Percentiles rank a stretch among this genome's conserved stretches.
These are phyloP conservation scores for Plasmodium reichenowi DNA, from an alignment of 169 alveolate species.

Conservation along the genomic window DNA sequence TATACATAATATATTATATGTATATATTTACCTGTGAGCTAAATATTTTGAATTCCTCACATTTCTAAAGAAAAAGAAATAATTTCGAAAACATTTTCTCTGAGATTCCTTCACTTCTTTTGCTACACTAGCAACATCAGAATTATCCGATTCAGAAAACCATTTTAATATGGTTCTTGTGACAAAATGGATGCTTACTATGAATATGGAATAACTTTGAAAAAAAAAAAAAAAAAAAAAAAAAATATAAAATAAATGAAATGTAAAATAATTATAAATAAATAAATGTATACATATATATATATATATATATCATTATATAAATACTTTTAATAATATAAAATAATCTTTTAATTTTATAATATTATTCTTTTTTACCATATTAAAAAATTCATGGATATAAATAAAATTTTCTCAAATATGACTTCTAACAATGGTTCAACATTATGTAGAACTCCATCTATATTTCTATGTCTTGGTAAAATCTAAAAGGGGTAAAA, in stretches of 20 bases:
- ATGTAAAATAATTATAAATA: neutral
- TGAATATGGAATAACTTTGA: constrained; percentile 75
- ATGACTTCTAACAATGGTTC: constrained; percentile 81
- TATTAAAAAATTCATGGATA: constrained; percentile 82
- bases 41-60: constrained; percentile 71
- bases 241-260: constrained; percentile 5
- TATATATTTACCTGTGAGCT: constrained; percentile 74
- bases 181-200: constrained; percentile 63
- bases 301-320: neutral
- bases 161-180: constrained; percentile 71
- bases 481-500: constrained; percentile 31
- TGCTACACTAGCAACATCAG: constrained; percentile 40
- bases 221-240: constrained; percentile 37
- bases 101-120: constrained; percentile 41
- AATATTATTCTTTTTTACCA: constrained; percentile 75
- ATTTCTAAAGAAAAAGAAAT: constrained; percentile 25
- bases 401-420: constrained; percentile 85
- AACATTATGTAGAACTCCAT: constrained; percentile 76
- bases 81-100: constrained; percentile 38
- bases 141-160: constrained; percentile 74
- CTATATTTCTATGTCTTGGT: constrained; percentile 75
- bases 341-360: neutral
- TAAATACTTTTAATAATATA: neutral
- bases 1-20: constrained; percentile 56
- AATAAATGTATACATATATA: neutral